Conservation (phyloP, 2,329 filamentous ascomycete species). For the Calonectria ilicicola region DNA sequence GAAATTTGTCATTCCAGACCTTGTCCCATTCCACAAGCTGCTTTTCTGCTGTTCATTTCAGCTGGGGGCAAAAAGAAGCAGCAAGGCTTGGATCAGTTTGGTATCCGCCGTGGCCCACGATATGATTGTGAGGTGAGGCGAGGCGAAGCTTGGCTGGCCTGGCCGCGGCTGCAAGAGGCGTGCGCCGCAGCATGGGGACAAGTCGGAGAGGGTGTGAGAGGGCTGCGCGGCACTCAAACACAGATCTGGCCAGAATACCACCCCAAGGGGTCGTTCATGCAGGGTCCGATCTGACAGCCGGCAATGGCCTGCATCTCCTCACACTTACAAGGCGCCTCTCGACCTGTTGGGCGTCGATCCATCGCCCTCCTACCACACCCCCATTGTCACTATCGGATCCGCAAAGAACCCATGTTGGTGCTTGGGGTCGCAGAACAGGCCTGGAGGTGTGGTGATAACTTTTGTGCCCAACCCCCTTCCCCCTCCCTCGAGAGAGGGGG, state of each 20-base stretch:
- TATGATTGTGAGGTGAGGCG: not conserved
- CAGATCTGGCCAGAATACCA: constrained; percentile 17
- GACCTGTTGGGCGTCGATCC: not conserved
- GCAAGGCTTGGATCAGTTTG: constrained; percentile 23
- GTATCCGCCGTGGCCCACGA: constrained; percentile 15
- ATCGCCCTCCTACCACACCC: not conserved
- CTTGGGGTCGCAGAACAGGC: constrained; percentile 21
- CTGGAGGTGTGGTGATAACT: constrained; percentile 25
- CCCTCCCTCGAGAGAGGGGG: too few species aligned
- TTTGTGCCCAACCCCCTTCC: not conserved
- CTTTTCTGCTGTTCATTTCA: constrained; percentile 30
- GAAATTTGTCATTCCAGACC: constrained; percentile 44
- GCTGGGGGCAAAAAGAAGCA: constrained; percentile 37
- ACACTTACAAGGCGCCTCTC: not conserved
- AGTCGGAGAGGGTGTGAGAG: constrained; percentile 21
- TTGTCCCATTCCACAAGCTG: constrained; percentile 37
- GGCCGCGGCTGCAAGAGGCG: not conserved
- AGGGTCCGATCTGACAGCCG: constrained; percentile 33
- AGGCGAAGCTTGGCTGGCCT: not conserved
- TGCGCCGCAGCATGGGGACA: not conserved
- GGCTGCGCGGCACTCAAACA: constrained; percentile 18
- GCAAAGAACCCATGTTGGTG: constrained; percentile 17
- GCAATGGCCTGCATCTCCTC: not conserved
- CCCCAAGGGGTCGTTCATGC: constrained; percentile 36
- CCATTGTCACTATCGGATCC: constrained; percentile 31